Conservation (phyloP, 768 basidiomycete species). For the Pleurotus ostreatus region DNA sequence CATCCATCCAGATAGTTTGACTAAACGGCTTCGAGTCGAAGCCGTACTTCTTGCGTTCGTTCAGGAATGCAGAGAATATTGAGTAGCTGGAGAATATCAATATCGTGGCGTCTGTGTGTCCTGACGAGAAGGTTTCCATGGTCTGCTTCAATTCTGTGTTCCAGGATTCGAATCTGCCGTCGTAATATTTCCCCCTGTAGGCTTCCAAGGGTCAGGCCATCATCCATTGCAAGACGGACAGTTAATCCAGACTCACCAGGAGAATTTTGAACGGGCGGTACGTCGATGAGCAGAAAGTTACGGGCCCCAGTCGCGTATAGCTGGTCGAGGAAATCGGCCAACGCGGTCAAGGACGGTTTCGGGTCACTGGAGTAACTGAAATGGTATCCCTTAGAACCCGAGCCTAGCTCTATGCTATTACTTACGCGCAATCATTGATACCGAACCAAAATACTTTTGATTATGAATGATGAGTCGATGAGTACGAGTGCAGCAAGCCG, state of each 20-base stretch:
- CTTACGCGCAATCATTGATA: slow-evolving; percentile 63
- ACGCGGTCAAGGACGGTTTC: slow-evolving; percentile 20
- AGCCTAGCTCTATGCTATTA: background rate
- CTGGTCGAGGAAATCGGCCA: slow-evolving; percentile 43
- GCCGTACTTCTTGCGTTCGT: slow-evolving; percentile 37
- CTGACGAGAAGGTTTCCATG: slow-evolving; percentile 29
- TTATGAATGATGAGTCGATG: background rate
- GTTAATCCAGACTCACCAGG: slow-evolving; percentile 29
- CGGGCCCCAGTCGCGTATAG: slow-evolving; percentile 47
- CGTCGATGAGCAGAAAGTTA: slow-evolving; percentile 57
- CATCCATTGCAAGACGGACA: background rate
- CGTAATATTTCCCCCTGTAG: slow-evolving; percentile 11
- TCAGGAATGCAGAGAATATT: slow-evolving; percentile 42
- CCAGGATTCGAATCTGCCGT: slow-evolving; percentile 30
- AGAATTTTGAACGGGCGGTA: slow-evolving; percentile 50
- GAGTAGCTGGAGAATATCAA: slow-evolving; percentile 47
- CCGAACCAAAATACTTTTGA: slow-evolving; percentile 42
- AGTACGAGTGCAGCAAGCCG: slow-evolving; percentile 25
- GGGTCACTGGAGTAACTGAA: slow-evolving; percentile 18
- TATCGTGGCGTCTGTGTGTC: slow-evolving; percentile 41
- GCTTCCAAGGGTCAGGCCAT: background rate
- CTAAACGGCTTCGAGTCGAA: slow-evolving; percentile 26
- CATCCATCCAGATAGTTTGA: slow-evolving; percentile 48
- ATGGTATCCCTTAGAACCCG: background rate
- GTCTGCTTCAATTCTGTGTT: slow-evolving; percentile 34